phyloP scores from a whole-genome alignment of 108 stramenopile species.

The Asterionellopsis glacialis region DNA sequence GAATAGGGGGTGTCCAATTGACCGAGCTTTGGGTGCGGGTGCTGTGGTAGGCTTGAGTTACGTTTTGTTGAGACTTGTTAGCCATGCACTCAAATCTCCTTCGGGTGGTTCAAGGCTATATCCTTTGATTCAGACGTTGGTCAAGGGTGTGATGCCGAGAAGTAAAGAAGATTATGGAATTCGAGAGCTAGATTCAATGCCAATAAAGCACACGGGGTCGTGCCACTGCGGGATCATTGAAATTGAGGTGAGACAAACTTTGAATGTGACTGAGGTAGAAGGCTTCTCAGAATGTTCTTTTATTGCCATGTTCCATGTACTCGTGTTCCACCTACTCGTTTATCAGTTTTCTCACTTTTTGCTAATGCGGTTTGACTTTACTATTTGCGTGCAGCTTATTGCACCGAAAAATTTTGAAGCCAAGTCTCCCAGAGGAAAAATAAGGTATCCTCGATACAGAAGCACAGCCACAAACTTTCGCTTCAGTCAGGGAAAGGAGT shows the following conservation, averaged over 20 bases:
- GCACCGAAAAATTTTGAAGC: conserved; percentile 49
- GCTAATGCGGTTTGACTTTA: no score
- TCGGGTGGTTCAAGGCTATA: background rate
- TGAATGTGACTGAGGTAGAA: background rate
- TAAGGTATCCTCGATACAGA: conserved; percentile 52
- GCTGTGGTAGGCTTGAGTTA: conserved; percentile 17
- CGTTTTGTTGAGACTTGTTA: conserved; percentile 1
- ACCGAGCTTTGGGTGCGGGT: conserved; percentile 15
- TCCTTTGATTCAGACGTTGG: background rate
- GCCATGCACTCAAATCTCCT: background rate
- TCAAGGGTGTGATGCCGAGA: background rate
- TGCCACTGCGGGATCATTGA: conserved; percentile 67
- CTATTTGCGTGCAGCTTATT: conserved; percentile 20
- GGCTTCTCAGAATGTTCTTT: no score
- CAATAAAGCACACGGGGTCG: conserved; percentile 44
- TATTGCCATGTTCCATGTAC: no score
- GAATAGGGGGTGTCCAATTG: background rate
- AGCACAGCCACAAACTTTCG: conserved; percentile 49
- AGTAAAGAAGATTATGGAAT: conserved; percentile 5
- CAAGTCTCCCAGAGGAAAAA: conserved; percentile 51
- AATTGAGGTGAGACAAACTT: conserved; percentile 36
- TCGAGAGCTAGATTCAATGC: conserved; percentile 10
- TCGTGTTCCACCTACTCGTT: no score
- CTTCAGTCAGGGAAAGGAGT: conserved; percentile 34
- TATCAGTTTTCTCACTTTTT: no score